A percentile compares a stretch with the other conserved stretches of the same genome.
Evolutionary conservation across 306 rosid genomes (phyloP).

Genomic region (Sechiopsis laciniata): DNA sequence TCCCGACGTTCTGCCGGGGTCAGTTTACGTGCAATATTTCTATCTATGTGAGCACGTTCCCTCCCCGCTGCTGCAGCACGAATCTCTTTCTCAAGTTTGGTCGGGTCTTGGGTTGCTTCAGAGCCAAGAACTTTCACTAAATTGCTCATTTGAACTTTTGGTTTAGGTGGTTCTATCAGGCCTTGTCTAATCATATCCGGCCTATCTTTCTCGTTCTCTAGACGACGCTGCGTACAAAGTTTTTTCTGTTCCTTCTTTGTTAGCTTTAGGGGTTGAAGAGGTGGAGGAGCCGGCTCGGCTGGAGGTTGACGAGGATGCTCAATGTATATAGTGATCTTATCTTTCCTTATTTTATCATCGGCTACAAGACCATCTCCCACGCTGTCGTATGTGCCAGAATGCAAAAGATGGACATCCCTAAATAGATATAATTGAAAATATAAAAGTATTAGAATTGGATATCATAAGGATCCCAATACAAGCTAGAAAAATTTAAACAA

Average conservation of each 20-base stretch:
- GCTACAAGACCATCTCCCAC: conserved; percentile 34
- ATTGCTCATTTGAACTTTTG: conserved; percentile 93
- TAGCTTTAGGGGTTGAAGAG: conserved; percentile 95
- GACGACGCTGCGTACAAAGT: conserved; percentile 82
- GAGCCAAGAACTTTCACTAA: conserved; percentile 91
- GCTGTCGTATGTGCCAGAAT: conserved; percentile 55
- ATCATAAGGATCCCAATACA: neutral
- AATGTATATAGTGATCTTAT: conserved; percentile 66
- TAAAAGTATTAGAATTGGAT: conserved; percentile 14
- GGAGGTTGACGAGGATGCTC: conserved; percentile 98
- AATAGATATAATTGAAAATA: conserved; percentile 12
- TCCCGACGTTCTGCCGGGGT: conserved; percentile 96
- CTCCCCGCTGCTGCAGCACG: conserved; percentile 97
- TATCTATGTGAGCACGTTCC: conserved; percentile 94
- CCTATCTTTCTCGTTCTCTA: conserved; percentile 82
- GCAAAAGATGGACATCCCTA: conserved; percentile 73
- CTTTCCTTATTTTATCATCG: conserved; percentile 53
- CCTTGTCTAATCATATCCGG: conserved; percentile 99
- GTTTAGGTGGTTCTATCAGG: conserved; percentile 83
- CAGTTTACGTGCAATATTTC: conserved; percentile 95
- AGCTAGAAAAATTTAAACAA: neutral
- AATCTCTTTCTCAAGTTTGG: conserved; percentile 84
- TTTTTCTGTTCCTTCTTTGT: conserved; percentile 96
- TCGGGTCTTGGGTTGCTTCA: conserved; percentile 98
- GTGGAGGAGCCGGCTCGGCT: conserved; percentile 90